phyloP scores from a whole-genome alignment of 441 rosid species.

The Metrosideros polymorpha region DNA sequence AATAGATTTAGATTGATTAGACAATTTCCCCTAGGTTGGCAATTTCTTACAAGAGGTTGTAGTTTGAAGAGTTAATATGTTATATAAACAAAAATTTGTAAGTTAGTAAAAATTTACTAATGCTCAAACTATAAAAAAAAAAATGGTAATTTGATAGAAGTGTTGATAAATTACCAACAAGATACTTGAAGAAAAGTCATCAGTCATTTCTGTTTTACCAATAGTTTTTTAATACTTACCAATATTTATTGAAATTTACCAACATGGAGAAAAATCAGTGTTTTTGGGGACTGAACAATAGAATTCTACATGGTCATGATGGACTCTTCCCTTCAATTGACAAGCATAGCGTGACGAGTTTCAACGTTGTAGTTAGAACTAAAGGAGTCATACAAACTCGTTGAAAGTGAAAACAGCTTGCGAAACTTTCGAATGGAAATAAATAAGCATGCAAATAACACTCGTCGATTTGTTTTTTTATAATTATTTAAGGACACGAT shows the following conservation, averaged over 20 bases:
- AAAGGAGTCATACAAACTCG: background rate
- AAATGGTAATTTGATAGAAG: background rate
- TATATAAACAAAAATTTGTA: background rate
- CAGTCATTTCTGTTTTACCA: background rate
- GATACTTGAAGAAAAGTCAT: background rate
- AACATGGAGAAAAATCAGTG: background rate
- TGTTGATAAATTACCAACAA: background rate
- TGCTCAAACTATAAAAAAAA: background rate
- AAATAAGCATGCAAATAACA: background rate
- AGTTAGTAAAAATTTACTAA: background rate
- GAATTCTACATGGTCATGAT: background rate
- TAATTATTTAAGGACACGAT: background rate
- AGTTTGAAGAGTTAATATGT: background rate
- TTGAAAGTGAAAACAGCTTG: background rate
- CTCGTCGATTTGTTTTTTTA: accelerated
- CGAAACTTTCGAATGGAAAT: background rate
- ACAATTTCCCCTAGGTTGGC: background rate
- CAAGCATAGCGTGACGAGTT: background rate
- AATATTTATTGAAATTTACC: background rate
- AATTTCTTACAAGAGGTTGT: background rate
- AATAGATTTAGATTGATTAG: background rate
- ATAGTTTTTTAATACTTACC: background rate
- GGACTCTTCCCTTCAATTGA: background rate
- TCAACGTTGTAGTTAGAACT: background rate
- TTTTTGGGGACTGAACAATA: background rate